Percentiles rank a stretch among this genome's conserved stretches.
phyloP scores from a whole-genome alignment of 306 rosid genomes.

The Parietaria judaica region DNA sequence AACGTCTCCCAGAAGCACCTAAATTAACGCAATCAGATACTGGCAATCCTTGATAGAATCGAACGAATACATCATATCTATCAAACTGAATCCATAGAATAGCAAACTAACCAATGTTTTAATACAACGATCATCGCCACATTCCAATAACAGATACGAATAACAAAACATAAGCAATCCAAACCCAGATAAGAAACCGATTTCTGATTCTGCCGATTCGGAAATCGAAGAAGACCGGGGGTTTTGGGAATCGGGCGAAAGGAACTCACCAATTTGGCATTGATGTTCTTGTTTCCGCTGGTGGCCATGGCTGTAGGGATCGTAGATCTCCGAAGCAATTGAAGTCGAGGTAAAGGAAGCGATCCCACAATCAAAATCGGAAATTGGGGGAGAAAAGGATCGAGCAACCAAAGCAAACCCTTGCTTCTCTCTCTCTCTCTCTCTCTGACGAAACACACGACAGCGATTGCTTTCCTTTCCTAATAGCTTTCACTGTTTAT shows the following conservation, averaged over 20 bases:
- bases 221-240: constrained; percentile 6
- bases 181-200: neutral
- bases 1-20: constrained; percentile 65
- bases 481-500: neutral
- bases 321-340: neutral
- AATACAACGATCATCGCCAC: neutral
- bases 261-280: constrained; percentile 45
- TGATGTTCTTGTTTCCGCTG: constrained; percentile 51
- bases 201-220: neutral
- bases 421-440: neutral
- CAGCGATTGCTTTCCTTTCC: neutral
- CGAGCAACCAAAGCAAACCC: constrained; percentile 4
- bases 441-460: neutral
- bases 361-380: neutral
- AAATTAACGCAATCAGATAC: constrained; percentile 10
- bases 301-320: constrained; percentile 36
- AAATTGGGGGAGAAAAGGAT: neutral
- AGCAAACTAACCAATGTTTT: neutral
- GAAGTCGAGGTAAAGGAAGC: neutral
- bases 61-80: too few relatives aligned
- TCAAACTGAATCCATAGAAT: too few relatives aligned
- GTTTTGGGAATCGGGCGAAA: constrained; percentile 2
- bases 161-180: neutral
- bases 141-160: too few relatives aligned
- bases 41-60: neutral